Base-by-base conservation (phyloP, 106 monocot genomes). In the Dendrobium officinale region DNA sequence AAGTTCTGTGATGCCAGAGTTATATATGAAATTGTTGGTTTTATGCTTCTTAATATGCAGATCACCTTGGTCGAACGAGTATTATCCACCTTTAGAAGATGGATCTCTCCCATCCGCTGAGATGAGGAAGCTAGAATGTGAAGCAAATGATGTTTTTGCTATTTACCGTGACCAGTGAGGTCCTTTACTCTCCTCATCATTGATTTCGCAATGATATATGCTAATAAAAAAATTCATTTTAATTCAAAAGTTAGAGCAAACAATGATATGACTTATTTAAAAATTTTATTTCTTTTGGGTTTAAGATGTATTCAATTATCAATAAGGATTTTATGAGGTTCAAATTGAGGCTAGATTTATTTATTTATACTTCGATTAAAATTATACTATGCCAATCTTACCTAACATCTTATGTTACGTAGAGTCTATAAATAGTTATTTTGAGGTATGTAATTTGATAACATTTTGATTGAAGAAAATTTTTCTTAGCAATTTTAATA, bases 101-200 rank as follows among this genome's bases (percentile, higher is more conserved):
- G 99, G 99, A 51, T 77, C 95, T 51, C 75, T 99, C 19, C 99
- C 99, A 26, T 91, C 95, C 4, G 49, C 79, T 15, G 83, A 88
- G 31, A 75, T 99, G 77, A 91, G 99, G 84, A 87, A 93, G 73
- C 89, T 99, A 48, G 99, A 99, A 83, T 75, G 93, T 78, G 91
- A 99, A 84, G 99, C 95, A 77, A 99, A 99, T 67, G 93, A 95
- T 27, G 42, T 95, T 51, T 99, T 99, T 81, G 80, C 99, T 6
- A 78, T 95, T 75, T 99, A 99, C 72, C 89, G 93, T 86, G 99
- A 99, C 87, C 99, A 99, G 99, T 99, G 85, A 93, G 88, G 76
- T 86, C 87, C 83, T 83, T 91, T 55, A 45, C 82, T 89, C 58
- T 56, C 82, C n/a, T 42, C 51, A 2, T 80, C 51, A 27, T 80